Percentiles rank a stretch among this genome's conserved stretches.
These are phyloP conservation scores for Sclerotinia minor DNA, from an alignment of 2,329 filamentous ascomycete genomes.

Conservation along the genomic window DNA sequence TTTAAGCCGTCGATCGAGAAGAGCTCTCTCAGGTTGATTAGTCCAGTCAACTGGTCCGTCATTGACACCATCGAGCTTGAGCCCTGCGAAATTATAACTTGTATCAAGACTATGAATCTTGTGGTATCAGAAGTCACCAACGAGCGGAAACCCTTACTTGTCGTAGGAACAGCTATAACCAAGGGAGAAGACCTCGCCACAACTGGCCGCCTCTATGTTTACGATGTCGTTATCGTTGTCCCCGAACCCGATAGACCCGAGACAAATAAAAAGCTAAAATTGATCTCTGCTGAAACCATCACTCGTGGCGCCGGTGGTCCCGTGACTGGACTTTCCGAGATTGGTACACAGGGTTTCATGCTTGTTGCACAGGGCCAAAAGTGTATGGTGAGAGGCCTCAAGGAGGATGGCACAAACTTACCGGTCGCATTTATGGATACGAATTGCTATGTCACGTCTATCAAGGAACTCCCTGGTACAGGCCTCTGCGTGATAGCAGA, in stretches of 20 bases:
- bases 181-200: constrained; percentile 89
- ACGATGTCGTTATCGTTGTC: constrained; percentile 88
- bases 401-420: constrained; percentile 88
- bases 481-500: constrained; percentile 88
- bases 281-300: constrained; percentile 86
- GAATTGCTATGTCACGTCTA: constrained; percentile 86
- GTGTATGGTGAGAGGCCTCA: constrained; percentile 92
- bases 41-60: constrained; percentile 72
- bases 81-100: constrained; percentile 73
- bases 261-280: constrained; percentile 80
- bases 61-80: constrained; percentile 77
- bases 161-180: constrained; percentile 81
- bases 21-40: constrained; percentile 76
- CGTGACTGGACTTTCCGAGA: constrained; percentile 80
- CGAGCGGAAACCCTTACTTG: constrained; percentile 77
- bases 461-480: constrained; percentile 79
- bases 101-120: constrained; percentile 78
- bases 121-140: constrained; percentile 91
- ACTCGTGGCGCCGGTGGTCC: constrained; percentile 88
- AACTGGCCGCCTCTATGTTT: constrained; percentile 82
- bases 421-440: constrained; percentile 98
- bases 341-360: constrained; percentile 85
- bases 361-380: constrained; percentile 93
- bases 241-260: constrained; percentile 84
- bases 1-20: constrained; percentile 69